Conservation (phyloP, 495 filamentous ascomycete species). For the Talaromyces proteolyticus region DNA sequence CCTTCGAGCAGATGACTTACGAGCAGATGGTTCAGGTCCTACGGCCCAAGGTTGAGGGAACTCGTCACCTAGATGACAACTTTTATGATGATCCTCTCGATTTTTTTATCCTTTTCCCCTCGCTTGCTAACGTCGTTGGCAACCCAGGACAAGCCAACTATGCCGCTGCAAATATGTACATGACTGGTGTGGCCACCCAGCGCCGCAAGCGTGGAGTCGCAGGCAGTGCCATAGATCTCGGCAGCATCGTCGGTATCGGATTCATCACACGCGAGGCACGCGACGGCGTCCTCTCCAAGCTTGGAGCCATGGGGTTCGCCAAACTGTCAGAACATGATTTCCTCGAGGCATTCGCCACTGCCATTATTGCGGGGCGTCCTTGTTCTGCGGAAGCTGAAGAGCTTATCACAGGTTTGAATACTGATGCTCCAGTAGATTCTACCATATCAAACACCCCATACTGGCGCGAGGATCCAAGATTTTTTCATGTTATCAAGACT, state of each 20-base stretch:
- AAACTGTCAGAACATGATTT: constrained; percentile 40
- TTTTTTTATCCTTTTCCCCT: constrained; percentile 58
- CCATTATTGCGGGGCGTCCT: neutral
- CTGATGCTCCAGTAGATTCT: no score
- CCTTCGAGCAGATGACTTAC: constrained; percentile 48
- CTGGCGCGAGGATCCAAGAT: constrained; percentile 26
- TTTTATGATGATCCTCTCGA: constrained; percentile 35
- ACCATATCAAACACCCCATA: neutral
- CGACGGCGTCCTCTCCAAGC: neutral
- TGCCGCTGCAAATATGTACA: constrained; percentile 51
- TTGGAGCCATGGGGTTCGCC: constrained; percentile 7
- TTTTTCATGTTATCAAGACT: constrained; percentile 11
- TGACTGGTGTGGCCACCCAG: constrained; percentile 21
- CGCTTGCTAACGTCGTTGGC: constrained; percentile 43
- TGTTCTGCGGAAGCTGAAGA: neutral
- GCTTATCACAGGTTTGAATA: neutral
- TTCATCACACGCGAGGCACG: constrained; percentile 20
- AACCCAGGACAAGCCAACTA: constrained; percentile 54
- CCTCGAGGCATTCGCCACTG: constrained; percentile 22
- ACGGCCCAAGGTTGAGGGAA: constrained; percentile 19
- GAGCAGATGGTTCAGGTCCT: constrained; percentile 9
- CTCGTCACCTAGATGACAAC: constrained; percentile 19
- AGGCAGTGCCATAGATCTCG: constrained; percentile 21
- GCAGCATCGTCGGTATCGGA: constrained; percentile 31
- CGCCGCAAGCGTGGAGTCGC: constrained; percentile 22